Evolutionary conservation across 2,329 filamentous ascomycete genomes (phyloP), one percentile per base, ranked within the genome.

Genomic region (Tolypocladium nubicola): DNA sequence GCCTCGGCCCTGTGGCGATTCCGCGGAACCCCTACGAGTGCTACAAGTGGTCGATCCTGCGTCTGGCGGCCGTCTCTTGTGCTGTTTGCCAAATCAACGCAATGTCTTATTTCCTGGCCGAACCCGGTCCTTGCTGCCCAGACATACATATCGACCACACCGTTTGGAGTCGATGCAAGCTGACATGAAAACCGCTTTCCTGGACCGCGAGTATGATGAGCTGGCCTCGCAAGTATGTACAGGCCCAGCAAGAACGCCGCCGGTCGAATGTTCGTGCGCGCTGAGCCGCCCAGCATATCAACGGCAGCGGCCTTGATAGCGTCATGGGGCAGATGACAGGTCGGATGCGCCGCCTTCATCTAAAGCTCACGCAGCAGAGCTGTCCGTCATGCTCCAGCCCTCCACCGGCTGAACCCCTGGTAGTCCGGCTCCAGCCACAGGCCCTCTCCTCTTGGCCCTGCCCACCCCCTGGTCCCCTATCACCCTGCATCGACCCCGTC

Each of bases 381-480:
- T 33, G 45, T 19, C 45, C 13, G 23, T 23, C 13, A 30, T 50
- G 30, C 19, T 21, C 54, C 33, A 37, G 23, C 26, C 26, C 26
- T 30, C 26, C 26, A 37, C 50, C 49, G 56, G 39, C 56, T 58
- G 56, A 58, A 47, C 56, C 56, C 53, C 56, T 58, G 43, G 53
- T 45, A 35, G 53, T 43, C 47, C 47, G 53, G 56, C 53, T 47
- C 56, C 56, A 58, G 53, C 56, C 52, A 53, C 40, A 41, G 45
- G 43, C 30, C 26, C 26, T 26, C 58, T 54, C 41, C 40, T 23
- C 49, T n/a, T 52, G 11, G 47, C 54, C 26, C 26, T 38, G 14
- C 41, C 56, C 60, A 53, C 39, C 57, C 57, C 40, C 39, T 14
- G 21, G 30, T 52, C 26, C 38, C 43, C n/a, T 47, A 53, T 58